Percentiles rank a stretch among this genome's conserved stretches.
phyloP scores from a whole-genome alignment of 2,329 filamentous ascomycete species.

The Phaeosphaeriaceae sp. region DNA sequence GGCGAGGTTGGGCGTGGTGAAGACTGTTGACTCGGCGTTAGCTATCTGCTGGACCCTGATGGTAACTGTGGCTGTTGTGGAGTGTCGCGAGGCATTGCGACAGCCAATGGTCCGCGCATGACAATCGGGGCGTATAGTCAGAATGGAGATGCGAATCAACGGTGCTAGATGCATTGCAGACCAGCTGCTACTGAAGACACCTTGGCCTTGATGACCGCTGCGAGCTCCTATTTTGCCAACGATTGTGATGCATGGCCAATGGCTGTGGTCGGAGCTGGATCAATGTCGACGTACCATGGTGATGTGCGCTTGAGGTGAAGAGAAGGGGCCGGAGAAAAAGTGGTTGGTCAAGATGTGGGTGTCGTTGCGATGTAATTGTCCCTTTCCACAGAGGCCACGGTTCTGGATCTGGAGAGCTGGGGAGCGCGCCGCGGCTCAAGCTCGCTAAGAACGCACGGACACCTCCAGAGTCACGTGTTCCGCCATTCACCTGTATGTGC shows the following conservation, averaged over 20 bases:
- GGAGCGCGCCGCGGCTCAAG: conserved; percentile 27
- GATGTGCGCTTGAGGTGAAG: conserved; percentile 7
- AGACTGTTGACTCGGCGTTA: conserved; percentile 2
- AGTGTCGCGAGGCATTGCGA: not conserved
- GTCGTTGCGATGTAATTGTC: conserved; percentile 19
- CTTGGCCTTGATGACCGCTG: not conserved
- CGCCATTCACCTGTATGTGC: conserved; percentile 3
- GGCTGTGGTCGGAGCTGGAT: not conserved
- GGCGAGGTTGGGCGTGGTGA: conserved; percentile 47
- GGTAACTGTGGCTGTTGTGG: not conserved
- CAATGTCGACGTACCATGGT: conserved; percentile 27
- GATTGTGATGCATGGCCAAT: conserved; percentile 9
- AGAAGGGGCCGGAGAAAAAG: conserved; percentile 5
- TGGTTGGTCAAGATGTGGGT: conserved; percentile 13
- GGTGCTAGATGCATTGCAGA: not conserved
- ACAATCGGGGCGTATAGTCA: not conserved
- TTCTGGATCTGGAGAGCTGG: conserved; percentile 40
- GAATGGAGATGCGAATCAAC: not conserved
- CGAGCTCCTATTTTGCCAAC: conserved; percentile 8
- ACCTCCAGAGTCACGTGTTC: conserved; percentile 15
- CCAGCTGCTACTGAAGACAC: not conserved
- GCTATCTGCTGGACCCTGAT: not conserved
- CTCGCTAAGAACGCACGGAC: conserved; percentile 19
- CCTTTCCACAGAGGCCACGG: conserved; percentile 34
- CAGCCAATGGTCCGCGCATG: not conserved